phyloP scores from a whole-genome alignment of 2,329 filamentous ascomycete species.

The Aspergillus ibericus region DNA sequence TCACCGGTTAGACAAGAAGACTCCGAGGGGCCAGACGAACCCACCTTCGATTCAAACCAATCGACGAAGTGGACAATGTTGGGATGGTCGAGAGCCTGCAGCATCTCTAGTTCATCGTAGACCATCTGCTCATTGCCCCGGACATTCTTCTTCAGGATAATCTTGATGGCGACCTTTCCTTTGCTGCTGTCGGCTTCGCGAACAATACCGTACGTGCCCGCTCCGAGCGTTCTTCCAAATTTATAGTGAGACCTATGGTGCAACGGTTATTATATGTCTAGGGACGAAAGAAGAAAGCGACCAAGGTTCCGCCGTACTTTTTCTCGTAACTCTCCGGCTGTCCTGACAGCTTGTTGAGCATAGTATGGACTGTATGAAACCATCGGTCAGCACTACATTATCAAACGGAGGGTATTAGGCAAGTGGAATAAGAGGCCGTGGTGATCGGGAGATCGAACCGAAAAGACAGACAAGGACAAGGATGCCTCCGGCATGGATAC shows the following conservation, averaged over 20 bases:
- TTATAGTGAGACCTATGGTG: slow-evolving; percentile 74
- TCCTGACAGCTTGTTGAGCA: slow-evolving; percentile 94
- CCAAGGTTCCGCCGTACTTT: slow-evolving; percentile 62
- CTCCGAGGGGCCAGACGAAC: slow-evolving; percentile 25
- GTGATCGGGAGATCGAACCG: background rate
- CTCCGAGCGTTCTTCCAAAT: slow-evolving; percentile 90
- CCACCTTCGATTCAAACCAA: slow-evolving; percentile 96
- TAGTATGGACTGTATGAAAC: slow-evolving; percentile 66
- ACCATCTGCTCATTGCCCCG: slow-evolving; percentile 99
- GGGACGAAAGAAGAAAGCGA: slow-evolving; percentile 5
- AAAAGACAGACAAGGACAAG: slow-evolving; percentile 2
- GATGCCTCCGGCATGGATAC: background rate
- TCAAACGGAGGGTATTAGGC: background rate
- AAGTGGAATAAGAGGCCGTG: background rate
- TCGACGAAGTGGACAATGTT: slow-evolving; percentile 97
- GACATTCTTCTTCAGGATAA: slow-evolving; percentile 99
- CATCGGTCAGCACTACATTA: slow-evolving; percentile 1
- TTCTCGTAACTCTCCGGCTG: slow-evolving; percentile 99
- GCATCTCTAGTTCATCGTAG: slow-evolving; percentile 91
- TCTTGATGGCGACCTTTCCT: slow-evolving; percentile 91
- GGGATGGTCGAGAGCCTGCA: slow-evolving; percentile 85
- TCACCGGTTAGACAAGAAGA: slow-evolving; percentile 12
- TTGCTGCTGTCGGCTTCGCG: slow-evolving; percentile 83
- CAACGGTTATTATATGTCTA: slow-evolving; percentile 12
- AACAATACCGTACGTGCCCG: slow-evolving; percentile 97